These are phyloP conservation scores for Begonia fuchsioides DNA, from an alignment of 306 rosid species.

Conservation along the genomic window DNA sequence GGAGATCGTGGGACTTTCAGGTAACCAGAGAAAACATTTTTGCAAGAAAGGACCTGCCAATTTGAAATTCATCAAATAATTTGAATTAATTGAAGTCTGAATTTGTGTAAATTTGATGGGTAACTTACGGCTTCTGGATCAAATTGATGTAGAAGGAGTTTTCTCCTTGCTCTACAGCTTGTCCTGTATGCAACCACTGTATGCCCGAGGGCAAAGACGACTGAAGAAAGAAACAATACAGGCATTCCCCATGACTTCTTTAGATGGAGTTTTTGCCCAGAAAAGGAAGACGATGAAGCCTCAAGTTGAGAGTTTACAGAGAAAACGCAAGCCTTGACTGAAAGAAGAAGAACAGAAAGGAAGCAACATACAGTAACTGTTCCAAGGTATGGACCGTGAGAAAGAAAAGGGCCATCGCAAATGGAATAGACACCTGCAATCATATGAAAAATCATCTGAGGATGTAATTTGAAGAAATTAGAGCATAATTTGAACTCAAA, in stretches of 20 bases:
- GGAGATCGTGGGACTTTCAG: conserved; percentile 96
- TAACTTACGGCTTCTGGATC: conserved; percentile 86
- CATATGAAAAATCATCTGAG: no score
- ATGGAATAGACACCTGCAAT: conserved; percentile 79
- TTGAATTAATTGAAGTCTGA: background rate
- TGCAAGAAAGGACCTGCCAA: conserved; percentile 75
- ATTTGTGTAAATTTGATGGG: background rate
- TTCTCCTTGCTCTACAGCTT: conserved; percentile 94
- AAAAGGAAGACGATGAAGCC: conserved; percentile 52
- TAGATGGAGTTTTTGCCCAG: conserved; percentile 69
- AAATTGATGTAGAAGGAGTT: conserved; percentile 72
- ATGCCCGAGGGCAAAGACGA: conserved; percentile 94
- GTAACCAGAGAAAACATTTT: conserved; percentile 70
- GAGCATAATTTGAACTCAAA: no score
- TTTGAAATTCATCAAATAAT: background rate
- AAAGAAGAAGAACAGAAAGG: conserved; percentile 61
- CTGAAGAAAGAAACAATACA: conserved; percentile 79
- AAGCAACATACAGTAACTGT: conserved; percentile 69
- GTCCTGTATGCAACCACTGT: conserved; percentile 90
- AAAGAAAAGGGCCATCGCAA: conserved; percentile 82
- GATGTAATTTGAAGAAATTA: no score
- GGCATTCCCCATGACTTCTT: conserved; percentile 99
- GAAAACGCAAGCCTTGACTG: conserved; percentile 85
- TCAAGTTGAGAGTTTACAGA: conserved; percentile 75
- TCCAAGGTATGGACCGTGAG: conserved; percentile 95